phyloP scores from a whole-genome alignment of 2,329 filamentous ascomycete genomes.

The Didymella sp. region DNA sequence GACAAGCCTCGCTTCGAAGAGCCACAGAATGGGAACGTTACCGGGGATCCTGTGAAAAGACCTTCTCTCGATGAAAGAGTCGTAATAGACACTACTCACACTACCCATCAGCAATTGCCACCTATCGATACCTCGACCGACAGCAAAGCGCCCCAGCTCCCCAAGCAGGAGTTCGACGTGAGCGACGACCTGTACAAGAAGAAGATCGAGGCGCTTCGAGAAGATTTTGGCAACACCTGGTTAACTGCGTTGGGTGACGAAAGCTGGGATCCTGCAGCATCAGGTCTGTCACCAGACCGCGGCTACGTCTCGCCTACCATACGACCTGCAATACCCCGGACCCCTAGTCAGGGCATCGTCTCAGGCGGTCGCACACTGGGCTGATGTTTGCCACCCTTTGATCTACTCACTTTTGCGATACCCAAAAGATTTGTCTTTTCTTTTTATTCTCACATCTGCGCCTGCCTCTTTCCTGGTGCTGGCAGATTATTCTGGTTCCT shows the following conservation, averaged over 20 bases:
- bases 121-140: constrained; percentile 42
- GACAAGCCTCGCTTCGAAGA: constrained; percentile 40
- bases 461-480: constrained; percentile 10
- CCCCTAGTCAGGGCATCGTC: constrained; percentile 50
- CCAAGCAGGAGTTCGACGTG: constrained; percentile 64
- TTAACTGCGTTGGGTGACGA: constrained; percentile 86
- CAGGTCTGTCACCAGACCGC: constrained; percentile 43
- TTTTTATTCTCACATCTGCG: constrained; percentile 14
- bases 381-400: constrained; percentile 29
- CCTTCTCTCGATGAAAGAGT: constrained; percentile 30
- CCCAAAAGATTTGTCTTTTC: constrained; percentile 42
- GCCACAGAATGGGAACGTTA: constrained; percentile 27
- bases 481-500: constrained; percentile 9
- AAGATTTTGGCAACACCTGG: constrained; percentile 86
- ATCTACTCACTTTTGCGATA: constrained; percentile 46
- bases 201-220: constrained; percentile 84
- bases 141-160: constrained; percentile 23
- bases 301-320: constrained; percentile 44
- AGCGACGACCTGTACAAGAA: constrained; percentile 82
- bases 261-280: constrained; percentile 55
- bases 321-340: constrained; percentile 41
- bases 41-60: constrained; percentile 44
- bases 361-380: constrained; percentile 50
- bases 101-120: constrained; percentile 39
- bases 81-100: constrained; percentile 30